A percentile compares a stretch with the other conserved stretches of the same genome.
These are phyloP conservation scores for Hansfordia pulvinata DNA, from an alignment of 2,329 filamentous ascomycete species.

Conservation along the genomic window DNA sequence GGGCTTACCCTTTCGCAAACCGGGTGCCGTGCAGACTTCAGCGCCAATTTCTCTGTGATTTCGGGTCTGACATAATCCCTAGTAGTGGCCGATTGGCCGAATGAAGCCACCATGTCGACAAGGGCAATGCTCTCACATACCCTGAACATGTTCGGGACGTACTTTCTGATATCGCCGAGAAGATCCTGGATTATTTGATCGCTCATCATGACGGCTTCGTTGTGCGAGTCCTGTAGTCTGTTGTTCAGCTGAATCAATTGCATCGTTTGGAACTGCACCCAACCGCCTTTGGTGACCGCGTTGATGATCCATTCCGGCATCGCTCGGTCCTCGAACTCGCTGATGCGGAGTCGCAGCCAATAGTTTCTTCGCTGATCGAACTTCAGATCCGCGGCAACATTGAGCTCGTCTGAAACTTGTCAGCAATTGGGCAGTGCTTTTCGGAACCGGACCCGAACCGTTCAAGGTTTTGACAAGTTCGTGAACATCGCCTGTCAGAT, in stretches of 20 bases:
- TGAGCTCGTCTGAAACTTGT: slow-evolving; percentile 31
- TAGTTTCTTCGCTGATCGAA: slow-evolving; percentile 71
- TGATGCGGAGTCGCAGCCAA: slow-evolving; percentile 53
- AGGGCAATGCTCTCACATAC: slow-evolving; percentile 78
- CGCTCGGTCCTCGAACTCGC: slow-evolving; percentile 44
- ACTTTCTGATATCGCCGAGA: slow-evolving; percentile 54
- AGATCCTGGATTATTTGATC: slow-evolving; percentile 63
- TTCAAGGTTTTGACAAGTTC: slow-evolving; percentile 56
- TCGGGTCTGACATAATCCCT: slow-evolving; percentile 50
- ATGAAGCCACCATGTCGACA: slow-evolving; percentile 72
- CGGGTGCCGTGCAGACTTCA: slow-evolving; percentile 66
- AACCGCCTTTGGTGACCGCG: slow-evolving; percentile 54
- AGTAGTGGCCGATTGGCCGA: slow-evolving; percentile 59
- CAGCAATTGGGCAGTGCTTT: too few species aligned
- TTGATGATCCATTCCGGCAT: slow-evolving; percentile 69
- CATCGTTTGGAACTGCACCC: slow-evolving; percentile 78
- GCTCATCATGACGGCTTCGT: slow-evolving; percentile 73
- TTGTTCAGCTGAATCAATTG: slow-evolving; percentile 69
- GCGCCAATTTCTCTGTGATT: slow-evolving; percentile 52
- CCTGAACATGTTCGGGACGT: slow-evolving; percentile 64
- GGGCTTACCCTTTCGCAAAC: slow-evolving; percentile 52
- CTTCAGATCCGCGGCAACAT: slow-evolving; percentile 51
- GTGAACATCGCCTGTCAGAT: slow-evolving; percentile 67
- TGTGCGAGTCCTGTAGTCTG: slow-evolving; percentile 66
- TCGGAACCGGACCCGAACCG: slow-evolving; percentile 32